phyloP scores from a whole-genome alignment of 2,329 filamentous ascomycete species.

The Talaromyces sp. region DNA sequence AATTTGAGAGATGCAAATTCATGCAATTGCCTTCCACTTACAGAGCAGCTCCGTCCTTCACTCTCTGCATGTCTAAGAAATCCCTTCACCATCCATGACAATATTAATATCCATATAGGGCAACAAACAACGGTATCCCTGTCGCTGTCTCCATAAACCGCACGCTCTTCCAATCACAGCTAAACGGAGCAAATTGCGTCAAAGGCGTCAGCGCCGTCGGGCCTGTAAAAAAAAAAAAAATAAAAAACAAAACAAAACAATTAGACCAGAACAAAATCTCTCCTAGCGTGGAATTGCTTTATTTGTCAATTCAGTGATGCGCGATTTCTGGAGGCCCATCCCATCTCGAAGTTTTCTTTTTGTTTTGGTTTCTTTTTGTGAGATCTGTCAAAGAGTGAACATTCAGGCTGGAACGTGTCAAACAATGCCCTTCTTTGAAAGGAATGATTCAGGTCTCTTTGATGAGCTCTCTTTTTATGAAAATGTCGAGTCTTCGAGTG shows the following conservation, averaged over 20 bases:
- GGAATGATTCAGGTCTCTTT: not conserved
- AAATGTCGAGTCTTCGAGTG: not conserved
- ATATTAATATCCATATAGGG: conserved; percentile 9
- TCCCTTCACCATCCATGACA: not conserved
- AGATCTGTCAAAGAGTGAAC: not conserved
- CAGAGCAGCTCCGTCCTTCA: not conserved
- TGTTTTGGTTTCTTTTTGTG: not conserved
- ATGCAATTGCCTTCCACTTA: not conserved
- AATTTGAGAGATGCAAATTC: not conserved
- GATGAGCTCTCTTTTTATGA: not conserved
- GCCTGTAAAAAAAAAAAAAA: not conserved
- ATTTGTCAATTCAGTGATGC: conserved; percentile 2
- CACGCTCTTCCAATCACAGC: not conserved
- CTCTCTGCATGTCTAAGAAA: not conserved
- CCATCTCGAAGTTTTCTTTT: not conserved
- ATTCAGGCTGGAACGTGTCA: not conserved
- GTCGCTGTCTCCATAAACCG: not conserved
- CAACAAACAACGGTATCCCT: not conserved
- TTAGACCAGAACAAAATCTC: not conserved
- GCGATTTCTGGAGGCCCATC: not conserved
- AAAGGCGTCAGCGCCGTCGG: not conserved
- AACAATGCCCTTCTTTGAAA: not conserved
- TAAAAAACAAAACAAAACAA: not conserved
- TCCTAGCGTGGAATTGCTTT: conserved; percentile 1
- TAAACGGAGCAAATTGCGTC: not conserved